Percentiles rank a stretch among this genome's conserved stretches.
Conservation (phyloP, 2,329 filamentous ascomycete species). For the Trichophyton equinum region DNA sequence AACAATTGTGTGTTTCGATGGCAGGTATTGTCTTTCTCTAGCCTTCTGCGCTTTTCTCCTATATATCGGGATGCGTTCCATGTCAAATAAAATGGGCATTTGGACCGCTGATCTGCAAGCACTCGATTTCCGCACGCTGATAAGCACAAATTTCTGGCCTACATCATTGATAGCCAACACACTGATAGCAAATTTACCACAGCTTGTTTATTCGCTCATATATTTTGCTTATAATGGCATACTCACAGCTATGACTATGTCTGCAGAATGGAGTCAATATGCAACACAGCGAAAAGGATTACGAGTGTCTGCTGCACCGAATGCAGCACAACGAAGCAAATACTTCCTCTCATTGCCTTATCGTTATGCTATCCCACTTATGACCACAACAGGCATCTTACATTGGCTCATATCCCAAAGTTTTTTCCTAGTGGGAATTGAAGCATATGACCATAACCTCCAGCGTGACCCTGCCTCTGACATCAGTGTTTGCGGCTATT, state of each 20-base stretch:
- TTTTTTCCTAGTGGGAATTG: constrained; percentile 26
- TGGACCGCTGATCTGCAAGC: neutral
- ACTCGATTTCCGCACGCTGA: neutral
- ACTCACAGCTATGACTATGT: constrained; percentile 36
- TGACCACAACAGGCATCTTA: constrained; percentile 25
- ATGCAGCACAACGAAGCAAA: constrained; percentile 30
- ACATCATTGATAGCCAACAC: neutral
- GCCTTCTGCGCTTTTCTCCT: neutral
- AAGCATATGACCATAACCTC: constrained; percentile 22
- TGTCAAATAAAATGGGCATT: neutral
- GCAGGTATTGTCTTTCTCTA: neutral
- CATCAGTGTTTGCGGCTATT: constrained; percentile 16
- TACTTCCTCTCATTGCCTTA: constrained; percentile 38
- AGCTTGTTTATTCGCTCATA: constrained; percentile 24
- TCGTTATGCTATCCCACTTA: constrained; percentile 33
- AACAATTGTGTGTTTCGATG: neutral
- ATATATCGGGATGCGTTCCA: neutral
- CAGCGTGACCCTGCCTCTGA: constrained; percentile 6
- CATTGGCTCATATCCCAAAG: constrained; percentile 41
- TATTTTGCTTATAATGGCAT: constrained; percentile 27
- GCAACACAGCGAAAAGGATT: constrained; percentile 28
- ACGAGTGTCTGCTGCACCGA: constrained; percentile 25
- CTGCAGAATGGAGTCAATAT: constrained; percentile 38
- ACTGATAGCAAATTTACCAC: constrained; percentile 26
- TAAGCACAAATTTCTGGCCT: neutral